Evolutionary conservation across 208 protist genomes (phyloP), one percentile per base, ranked within the genome.

Genomic region (Wallacemonas rigidus): DNA sequence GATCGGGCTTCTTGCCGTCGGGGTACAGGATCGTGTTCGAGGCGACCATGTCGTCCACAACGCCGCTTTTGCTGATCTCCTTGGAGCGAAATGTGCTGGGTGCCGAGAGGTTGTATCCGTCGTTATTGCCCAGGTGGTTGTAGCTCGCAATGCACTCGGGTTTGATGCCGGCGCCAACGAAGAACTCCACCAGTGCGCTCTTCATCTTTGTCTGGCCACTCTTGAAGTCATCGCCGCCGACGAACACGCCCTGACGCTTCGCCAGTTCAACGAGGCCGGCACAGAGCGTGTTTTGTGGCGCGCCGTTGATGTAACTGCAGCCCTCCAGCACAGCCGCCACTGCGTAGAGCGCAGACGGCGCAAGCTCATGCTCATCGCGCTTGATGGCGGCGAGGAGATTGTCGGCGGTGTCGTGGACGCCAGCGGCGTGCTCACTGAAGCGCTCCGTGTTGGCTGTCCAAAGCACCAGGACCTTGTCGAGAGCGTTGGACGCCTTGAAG

Each of bases 161-260:
- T 74, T 91, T 90, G 71, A 93, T 91, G 76, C 88, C 98, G 35
- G 98, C 97, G 40, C 73, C 75, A 47, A 99, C 95, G 69, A 99
- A 91, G 83, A 99, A 99, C 83, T 99, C 98, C 39, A 98, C 91
- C 56, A 99, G 77, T 2, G 98, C 98, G 38, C 95, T 98, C 87
- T 99, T 99, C 78, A 99, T 98, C 83, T 99, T 99, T n/a, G 99
- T 99, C 90, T 99, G 99, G 48, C 99, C 99, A 51, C 93, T 96
- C 88, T 99, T 99, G 93, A 99, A 99, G 84, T 99, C 99, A 79
- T 99, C 98, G 65, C 99, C 99, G 69, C 86, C 97, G 67, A 99
- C 93, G 55, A 95, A 95, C 7, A 99, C 96, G 51, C 87, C 65
- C 55, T 98, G 69, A 58, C 80, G 71, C 56, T 88, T 64, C 40